These are phyloP conservation scores for Rhynchosporium agropyri DNA, from an alignment of 2,329 filamentous ascomycete species.

Conservation along the genomic window DNA sequence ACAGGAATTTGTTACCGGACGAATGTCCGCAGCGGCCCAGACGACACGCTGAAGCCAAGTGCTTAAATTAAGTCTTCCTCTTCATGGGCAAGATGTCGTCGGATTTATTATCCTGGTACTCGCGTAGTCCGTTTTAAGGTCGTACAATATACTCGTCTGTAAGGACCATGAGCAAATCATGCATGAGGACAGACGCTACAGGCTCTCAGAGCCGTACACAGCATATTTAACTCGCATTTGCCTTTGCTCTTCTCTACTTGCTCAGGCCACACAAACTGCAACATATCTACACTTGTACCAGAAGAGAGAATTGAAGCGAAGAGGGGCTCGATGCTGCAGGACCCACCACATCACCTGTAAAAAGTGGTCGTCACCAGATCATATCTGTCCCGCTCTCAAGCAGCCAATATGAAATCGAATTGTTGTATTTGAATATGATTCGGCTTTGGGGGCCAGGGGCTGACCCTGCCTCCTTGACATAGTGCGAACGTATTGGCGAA, in stretches of 20 bases:
- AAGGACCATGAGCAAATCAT: not conserved
- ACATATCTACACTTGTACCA: conserved; percentile 13
- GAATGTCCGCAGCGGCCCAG: conserved; percentile 4
- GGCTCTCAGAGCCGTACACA: conserved; percentile 11
- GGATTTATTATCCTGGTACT: conserved; percentile 3
- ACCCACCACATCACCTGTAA: conserved; percentile 1
- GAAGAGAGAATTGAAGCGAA: conserved; percentile 12
- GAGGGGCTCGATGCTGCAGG: not conserved
- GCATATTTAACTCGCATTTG: conserved; percentile 16
- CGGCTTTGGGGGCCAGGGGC: conserved; percentile 19
- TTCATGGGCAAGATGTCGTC: not conserved
- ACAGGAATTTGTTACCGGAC: not conserved
- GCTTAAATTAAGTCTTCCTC: not conserved
- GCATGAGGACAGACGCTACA: conserved; percentile 4
- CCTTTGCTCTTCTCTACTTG: not conserved
- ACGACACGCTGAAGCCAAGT: not conserved
- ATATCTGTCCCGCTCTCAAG: conserved; percentile 13
- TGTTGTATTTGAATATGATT: conserved; percentile 3
- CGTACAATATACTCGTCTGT: not conserved
- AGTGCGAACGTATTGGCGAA: conserved; percentile 7
- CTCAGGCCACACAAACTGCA: conserved; percentile 1
- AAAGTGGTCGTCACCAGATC: conserved; percentile 16
- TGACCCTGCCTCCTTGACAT: not conserved
- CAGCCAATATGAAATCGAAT: not conserved
- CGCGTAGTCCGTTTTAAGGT: conserved; percentile 7